Percentiles rank a stretch among this genome's conserved stretches.
Evolutionary conservation across 768 basidiomycete genomes (phyloP).

Genomic region (Gloeophyllum trabeum): DNA sequence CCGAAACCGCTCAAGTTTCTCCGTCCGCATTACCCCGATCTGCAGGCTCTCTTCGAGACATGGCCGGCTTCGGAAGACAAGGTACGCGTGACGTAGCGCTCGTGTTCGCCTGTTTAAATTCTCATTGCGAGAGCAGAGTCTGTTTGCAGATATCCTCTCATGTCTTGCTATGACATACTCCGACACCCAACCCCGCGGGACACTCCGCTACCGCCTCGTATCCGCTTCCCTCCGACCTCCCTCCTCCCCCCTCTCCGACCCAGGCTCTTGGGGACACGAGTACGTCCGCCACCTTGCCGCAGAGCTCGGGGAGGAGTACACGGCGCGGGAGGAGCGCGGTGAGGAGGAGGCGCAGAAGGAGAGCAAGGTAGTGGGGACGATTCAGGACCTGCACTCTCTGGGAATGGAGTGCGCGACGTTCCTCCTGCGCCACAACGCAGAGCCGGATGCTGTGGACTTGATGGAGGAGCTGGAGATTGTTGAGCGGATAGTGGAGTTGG

Average conservation of each 20-base stretch:
- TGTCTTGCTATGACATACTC: slow-evolving; percentile 99
- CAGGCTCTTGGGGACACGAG: slow-evolving; percentile 98
- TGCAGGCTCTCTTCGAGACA: slow-evolving; percentile 74
- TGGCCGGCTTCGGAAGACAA: slow-evolving; percentile 75
- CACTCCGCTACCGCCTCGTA: slow-evolving; percentile 84
- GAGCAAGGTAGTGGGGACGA: slow-evolving; percentile 37
- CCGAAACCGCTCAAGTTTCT: slow-evolving; percentile 99
- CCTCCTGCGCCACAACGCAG: slow-evolving; percentile 88
- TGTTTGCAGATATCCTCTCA: slow-evolving; percentile 95
- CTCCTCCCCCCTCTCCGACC: slow-evolving; percentile 65
- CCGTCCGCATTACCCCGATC: slow-evolving; percentile 82
- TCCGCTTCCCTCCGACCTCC: slow-evolving; percentile 58
- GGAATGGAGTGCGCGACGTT: slow-evolving; percentile 83
- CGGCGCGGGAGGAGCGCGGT: slow-evolving; percentile 34
- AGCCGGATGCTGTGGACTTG: slow-evolving; percentile 95
- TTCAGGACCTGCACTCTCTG: slow-evolving; percentile 66
- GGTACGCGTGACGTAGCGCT: slow-evolving; percentile 36
- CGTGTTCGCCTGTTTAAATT: too few species aligned
- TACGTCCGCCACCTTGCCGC: slow-evolving; percentile 95
- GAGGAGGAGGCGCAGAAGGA: slow-evolving; percentile 12
- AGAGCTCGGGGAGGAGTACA: slow-evolving; percentile 92
- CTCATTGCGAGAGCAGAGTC: too few species aligned
- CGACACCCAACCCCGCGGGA: slow-evolving; percentile 93
- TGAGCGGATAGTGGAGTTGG: slow-evolving; percentile 58
- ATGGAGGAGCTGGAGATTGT: slow-evolving; percentile 91